Evolutionary conservation across 495 filamentous ascomycete species (phyloP).

Genomic region (Podospora tetraspora): DNA sequence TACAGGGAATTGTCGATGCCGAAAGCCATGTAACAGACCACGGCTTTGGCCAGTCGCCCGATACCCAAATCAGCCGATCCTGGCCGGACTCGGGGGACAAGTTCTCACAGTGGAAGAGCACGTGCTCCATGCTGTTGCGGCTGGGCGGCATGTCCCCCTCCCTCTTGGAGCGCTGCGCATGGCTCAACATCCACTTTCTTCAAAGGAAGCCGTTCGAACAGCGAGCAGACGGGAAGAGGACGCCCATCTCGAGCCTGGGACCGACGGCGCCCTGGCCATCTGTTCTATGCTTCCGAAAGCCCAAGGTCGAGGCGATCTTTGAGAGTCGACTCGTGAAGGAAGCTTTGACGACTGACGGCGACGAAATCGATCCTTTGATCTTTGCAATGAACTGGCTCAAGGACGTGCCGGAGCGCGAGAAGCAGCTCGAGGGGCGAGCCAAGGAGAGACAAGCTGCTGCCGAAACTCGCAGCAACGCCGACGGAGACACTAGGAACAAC

Average conservation of each 20-base stretch:
- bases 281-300: conserved; percentile 46
- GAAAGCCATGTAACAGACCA: conserved; percentile 22
- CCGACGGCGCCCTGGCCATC: conserved; percentile 46
- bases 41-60: conserved; percentile 41
- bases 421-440: conserved; percentile 40
- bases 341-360: conserved; percentile 13
- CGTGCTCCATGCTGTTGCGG: conserved; percentile 38
- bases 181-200: conserved; percentile 34
- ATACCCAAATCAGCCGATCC: conserved; percentile 38
- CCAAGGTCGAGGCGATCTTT: conserved; percentile 18
- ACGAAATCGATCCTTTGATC: conserved; percentile 54
- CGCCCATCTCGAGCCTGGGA: conserved; percentile 29
- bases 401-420: conserved; percentile 44
- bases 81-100: conserved; percentile 36
- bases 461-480: conserved; percentile 38
- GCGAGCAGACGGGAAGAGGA: conserved; percentile 36
- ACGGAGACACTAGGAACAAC: conserved; percentile 33
- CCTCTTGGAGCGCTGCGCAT: conserved; percentile 30
- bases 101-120: conserved; percentile 35
- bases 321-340: conserved; percentile 18
- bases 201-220: conserved; percentile 37
- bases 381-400: conserved; percentile 66
- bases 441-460: conserved; percentile 49
- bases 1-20: conserved; percentile 29
- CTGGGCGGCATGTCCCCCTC: conserved; percentile 38